Conservation (phyloP, 2,329 filamentous ascomycete species). For the Fusarium nygamai region DNA sequence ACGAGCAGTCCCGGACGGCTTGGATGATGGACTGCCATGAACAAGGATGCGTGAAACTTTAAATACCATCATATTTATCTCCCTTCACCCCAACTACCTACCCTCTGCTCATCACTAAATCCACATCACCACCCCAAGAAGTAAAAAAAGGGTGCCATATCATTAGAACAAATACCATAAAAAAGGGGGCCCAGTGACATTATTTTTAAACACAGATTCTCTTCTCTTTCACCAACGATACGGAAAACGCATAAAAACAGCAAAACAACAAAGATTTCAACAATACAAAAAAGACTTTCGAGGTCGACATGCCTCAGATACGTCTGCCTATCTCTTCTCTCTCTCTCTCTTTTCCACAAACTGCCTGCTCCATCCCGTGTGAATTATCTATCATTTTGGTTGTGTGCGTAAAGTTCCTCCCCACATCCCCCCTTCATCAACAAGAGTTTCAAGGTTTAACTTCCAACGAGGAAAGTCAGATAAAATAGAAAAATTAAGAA, state of each 20-base stretch:
- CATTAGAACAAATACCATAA: constrained; percentile 34
- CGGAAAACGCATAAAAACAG: neutral
- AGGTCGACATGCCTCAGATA: constrained; percentile 19
- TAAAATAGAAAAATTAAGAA: neutral
- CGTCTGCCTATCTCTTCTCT: constrained; percentile 25
- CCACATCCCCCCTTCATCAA: constrained; percentile 3
- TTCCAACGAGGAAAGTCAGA: neutral
- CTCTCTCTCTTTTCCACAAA: neutral
- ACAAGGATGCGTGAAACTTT: neutral
- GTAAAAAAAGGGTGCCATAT: constrained; percentile 24
- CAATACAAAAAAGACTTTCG: constrained; percentile 17
- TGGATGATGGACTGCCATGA: no score
- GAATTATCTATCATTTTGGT: neutral
- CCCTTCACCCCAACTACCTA: neutral
- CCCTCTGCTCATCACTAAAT: neutral
- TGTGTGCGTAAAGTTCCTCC: constrained; percentile 3
- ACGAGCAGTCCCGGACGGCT: neutral
- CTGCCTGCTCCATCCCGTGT: neutral
- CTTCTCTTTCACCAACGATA: constrained; percentile 11
- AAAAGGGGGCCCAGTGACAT: neutral
- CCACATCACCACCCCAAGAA: constrained; percentile 6
- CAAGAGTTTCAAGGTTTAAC: neutral
- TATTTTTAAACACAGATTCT: neutral
- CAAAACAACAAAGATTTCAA: constrained; percentile 11
- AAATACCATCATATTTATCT: neutral